Conservation (phyloP, 495 filamentous ascomycete genomes). For the Lichenothelia convexa region DNA sequence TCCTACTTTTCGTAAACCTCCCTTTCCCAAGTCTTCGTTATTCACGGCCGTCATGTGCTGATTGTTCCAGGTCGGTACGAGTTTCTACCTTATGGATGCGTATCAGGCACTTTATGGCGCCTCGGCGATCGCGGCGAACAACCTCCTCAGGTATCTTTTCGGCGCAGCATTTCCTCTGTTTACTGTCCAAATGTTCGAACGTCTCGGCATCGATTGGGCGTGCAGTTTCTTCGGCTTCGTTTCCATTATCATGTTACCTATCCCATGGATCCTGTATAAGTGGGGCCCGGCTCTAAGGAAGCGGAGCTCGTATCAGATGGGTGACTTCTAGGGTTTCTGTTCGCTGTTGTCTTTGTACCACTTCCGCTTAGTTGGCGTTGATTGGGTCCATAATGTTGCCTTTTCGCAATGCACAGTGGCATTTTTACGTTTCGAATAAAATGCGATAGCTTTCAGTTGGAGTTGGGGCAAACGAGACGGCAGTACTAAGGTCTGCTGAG, state of each 20-base stretch:
- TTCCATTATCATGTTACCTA: constrained; percentile 19
- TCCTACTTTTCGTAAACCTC: constrained; percentile 45
- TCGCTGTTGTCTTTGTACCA: too few relatives aligned
- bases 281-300: constrained; percentile 17
- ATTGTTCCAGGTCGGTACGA: too few relatives aligned
- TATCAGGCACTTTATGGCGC: constrained; percentile 60
- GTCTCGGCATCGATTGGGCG: constrained; percentile 24
- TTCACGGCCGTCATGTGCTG: too few relatives aligned
- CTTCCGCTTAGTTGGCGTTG: too few relatives aligned
- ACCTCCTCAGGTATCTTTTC: constrained; percentile 38
- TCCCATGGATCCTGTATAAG: constrained; percentile 25
- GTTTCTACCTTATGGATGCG: constrained; percentile 61
- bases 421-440: too few relatives aligned
- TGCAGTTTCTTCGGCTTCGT: constrained; percentile 27
- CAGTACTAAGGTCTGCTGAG: too few relatives aligned
- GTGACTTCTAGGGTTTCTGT: too few relatives aligned
- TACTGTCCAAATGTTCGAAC: constrained; percentile 20
- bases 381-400: too few relatives aligned
- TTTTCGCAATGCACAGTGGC: too few relatives aligned
- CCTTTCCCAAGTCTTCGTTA: too few relatives aligned
- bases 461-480: too few relatives aligned
- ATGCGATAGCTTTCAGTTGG: too few relatives aligned
- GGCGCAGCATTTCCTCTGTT: constrained; percentile 40
- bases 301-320: constrained; percentile 14
- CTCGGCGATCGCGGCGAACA: constrained; percentile 46